Evolutionary conservation across 768 basidiomycete genomes (phyloP), one percentile per base, ranked within the genome.

Genomic region (Cyclocybe cylindracea): DNA sequence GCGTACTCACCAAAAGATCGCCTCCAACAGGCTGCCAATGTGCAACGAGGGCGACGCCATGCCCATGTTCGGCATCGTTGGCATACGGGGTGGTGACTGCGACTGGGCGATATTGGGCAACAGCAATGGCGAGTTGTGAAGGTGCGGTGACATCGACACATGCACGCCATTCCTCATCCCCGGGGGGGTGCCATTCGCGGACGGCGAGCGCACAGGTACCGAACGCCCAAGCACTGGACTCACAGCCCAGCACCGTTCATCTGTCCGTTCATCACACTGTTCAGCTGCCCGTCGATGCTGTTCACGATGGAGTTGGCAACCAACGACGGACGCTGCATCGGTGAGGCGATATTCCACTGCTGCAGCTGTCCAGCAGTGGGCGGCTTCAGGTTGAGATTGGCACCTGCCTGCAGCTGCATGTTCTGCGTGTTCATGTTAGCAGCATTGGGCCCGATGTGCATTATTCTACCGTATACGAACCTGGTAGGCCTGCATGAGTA

Each of bases 41-140:
- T 79, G 80, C 48, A 82, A 59, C 35, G 78, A 77, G 10, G 83
- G 83, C 2, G 82, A 83, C 32, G 77, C 69, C 68, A 79, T 76
- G 31, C 73, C 72, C 72, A 82, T 71, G 39, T 76, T 78, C 5
- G 81, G 78, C 2, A 78, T 77, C 50, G 78, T 70, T 10, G 76
- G 70, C 14, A 77, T 68, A 13, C 79, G 77, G 3, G 81, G 77
- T 8, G 82, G 78, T 2, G 80, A 77, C 51, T 80, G 78, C 24
- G 76, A 65, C 44, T 76, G 70, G 6, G 74, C 59, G 41, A 76
- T 72, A 29, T 74, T 75, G 9, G 72, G 71, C 48, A 79, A 66
- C 3, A 79, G 76, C 0, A 78, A 74, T 9, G 80, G 72, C 50
- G 70, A 77, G 18, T 78, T 77, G 44, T 77, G 79, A 44, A 77